Evolutionary conservation across 352 stramenopile genomes (phyloP), one percentile per base, ranked within the genome.

Genomic region (Pythium apleroticum): DNA sequence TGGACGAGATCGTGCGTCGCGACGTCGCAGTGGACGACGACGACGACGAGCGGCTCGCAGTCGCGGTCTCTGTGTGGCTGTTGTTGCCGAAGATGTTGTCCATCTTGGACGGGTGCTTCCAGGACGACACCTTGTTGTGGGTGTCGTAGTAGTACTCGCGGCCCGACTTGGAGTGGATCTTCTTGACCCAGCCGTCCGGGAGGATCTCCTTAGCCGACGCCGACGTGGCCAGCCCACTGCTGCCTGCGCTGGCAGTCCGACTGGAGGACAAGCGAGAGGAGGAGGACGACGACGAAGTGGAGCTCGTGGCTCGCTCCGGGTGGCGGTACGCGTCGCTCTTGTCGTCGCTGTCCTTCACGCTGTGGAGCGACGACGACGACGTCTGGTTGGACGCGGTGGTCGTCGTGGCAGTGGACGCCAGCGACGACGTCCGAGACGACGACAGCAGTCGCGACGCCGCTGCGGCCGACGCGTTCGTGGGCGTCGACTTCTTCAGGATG

Each of bases 101-200:
- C 57, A 84, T 71, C 64, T 86, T 88, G 45, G 58, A 60, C 15
- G 84, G 84, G 19, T 86, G 76, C 35, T 89, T 92, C 84, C 78
- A 92, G 6, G 81, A 89, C 46, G 80, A 83, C 5, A 89, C 78
- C 54, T 90, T 89, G 65, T 85, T 81, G 39, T 77, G 60, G 0
- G 78, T 89, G 56, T 92, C 80, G 66, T 91, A 90, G 65, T 87
- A 92, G 58, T 92, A 91, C 66, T 84, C 78, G 11, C 78, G 72
- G 3, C 84, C 80, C 30, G 74, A 90, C 65, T 90, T 90, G 19
- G 76, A 88, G 69, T 92, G 84, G 11, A 78, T 90, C 30, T 77
- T 77, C 46, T 81, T 78, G 76, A 90, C 78, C 81, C 84, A 90
- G 12, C 81, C 84, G 0, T 89, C 78, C 0, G 81, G 84, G 3